Evolutionary conservation across 192 early-diverging fungal species (phyloP).

Genomic region (Jimgerdemannia lactiflua): DNA sequence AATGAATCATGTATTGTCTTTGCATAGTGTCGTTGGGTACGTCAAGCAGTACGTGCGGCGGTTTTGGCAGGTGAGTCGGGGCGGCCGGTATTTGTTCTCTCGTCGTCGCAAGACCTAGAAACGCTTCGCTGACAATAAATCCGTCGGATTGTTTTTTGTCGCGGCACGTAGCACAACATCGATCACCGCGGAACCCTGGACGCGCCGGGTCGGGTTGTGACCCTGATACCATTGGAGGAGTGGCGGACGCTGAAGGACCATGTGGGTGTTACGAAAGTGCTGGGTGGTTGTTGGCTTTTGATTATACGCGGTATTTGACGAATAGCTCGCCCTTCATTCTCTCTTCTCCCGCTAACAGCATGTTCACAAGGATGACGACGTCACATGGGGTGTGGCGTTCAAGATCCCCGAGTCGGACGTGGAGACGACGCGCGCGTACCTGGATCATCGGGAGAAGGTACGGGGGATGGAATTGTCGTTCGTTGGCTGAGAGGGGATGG

Average conservation of each 20-base stretch:
- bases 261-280: constrained; percentile 21
- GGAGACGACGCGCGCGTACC: constrained; percentile 61
- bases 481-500: neutral
- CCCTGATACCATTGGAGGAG: constrained; percentile 71
- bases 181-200: constrained; percentile 86
- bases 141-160: constrained; percentile 7
- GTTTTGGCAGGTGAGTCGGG: constrained; percentile 66
- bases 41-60: constrained; percentile 66
- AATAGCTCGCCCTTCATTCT: neutral
- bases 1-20: neutral
- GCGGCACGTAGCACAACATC: constrained; percentile 53
- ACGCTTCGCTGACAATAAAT: neutral
- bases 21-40: constrained; percentile 52
- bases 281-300: neutral
- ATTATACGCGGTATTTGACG: neutral
- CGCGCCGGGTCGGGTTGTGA: constrained; percentile 82
- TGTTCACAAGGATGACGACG: constrained; percentile 38
- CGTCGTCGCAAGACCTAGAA: neutral
- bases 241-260: constrained; percentile 53
- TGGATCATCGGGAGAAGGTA: constrained; percentile 87
- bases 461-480: neutral
- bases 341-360: constrained; percentile 13
- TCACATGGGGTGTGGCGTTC: constrained; percentile 83
- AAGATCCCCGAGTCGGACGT: constrained; percentile 66
- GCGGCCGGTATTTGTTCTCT: neutral